Evolutionary conservation across 306 rosid species (phyloP).

Genomic region (Chamaecrista fasciculata): DNA sequence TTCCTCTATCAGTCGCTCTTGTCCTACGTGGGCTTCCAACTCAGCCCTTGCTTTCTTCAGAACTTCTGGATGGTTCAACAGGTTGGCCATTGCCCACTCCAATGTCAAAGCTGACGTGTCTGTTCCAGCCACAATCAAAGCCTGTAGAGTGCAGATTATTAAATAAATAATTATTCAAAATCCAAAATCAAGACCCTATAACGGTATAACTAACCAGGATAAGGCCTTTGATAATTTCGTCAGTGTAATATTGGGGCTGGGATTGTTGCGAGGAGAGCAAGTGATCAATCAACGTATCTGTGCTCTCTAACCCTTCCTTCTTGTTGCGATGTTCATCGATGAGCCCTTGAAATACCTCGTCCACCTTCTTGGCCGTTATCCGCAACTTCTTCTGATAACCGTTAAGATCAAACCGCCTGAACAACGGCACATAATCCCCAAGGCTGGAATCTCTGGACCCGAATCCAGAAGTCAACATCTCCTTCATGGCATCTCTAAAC

Average conservation of each 20-base stretch:
- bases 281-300: conserved; percentile 51
- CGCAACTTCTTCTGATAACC: conserved; percentile 18
- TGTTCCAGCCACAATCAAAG: not conserved
- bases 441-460: conserved; percentile 23
- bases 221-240: conserved; percentile 61
- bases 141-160: not conserved
- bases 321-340: conserved; percentile 48
- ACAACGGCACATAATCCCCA: conserved; percentile 44
- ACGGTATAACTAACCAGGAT: conserved; percentile 39
- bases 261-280: conserved; percentile 47
- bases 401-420: conserved; percentile 38
- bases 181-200: no score
- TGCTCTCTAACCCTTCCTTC: conserved; percentile 15
- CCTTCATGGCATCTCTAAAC: conserved; percentile 38
- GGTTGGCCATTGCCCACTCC: not conserved
- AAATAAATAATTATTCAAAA: no score
- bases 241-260: conserved; percentile 52
- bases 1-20: not conserved
- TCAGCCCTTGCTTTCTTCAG: not conserved
- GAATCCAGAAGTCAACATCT: conserved; percentile 14
- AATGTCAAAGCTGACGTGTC: not conserved
- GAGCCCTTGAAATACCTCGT: conserved; percentile 50
- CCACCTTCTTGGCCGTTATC: conserved; percentile 29
- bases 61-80: not conserved
- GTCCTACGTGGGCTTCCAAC: not conserved